phyloP scores from a whole-genome alignment of 2,329 filamentous ascomycete species.

The Colletotrichum sp. region DNA sequence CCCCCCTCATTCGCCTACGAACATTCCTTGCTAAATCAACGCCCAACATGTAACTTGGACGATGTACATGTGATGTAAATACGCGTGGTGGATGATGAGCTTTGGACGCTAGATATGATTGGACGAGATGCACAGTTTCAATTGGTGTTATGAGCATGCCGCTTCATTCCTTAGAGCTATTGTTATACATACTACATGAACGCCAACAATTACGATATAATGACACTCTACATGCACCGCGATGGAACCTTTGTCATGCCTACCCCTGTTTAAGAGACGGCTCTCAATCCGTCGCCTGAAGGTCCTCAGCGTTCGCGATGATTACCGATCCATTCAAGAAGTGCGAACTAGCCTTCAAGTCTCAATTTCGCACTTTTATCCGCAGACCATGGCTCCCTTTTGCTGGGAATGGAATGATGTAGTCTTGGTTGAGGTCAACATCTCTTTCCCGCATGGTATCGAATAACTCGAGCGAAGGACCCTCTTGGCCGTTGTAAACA shows the following conservation, averaged over 20 bases:
- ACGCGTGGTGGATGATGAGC: background rate
- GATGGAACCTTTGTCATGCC: background rate
- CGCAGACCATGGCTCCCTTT: background rate
- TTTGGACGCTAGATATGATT: background rate
- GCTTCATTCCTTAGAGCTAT: background rate
- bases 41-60: background rate
- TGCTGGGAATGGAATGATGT: background rate
- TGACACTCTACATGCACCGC: background rate
- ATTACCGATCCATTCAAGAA: background rate
- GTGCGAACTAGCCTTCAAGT: background rate
- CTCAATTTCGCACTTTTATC: background rate
- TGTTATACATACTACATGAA: background rate
- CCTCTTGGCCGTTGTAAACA: background rate
- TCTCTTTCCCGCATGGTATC: background rate
- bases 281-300: background rate
- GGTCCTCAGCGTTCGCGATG: background rate
- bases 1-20: background rate
- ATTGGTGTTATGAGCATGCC: background rate
- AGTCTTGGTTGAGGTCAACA: background rate
- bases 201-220: background rate
- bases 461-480: background rate
- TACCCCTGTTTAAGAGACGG: accelerated
- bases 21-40: background rate
- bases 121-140: background rate
- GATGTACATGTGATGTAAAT: background rate